Evolutionary conservation across 306 rosid genomes (phyloP).

Genomic region (Quercus suber): DNA sequence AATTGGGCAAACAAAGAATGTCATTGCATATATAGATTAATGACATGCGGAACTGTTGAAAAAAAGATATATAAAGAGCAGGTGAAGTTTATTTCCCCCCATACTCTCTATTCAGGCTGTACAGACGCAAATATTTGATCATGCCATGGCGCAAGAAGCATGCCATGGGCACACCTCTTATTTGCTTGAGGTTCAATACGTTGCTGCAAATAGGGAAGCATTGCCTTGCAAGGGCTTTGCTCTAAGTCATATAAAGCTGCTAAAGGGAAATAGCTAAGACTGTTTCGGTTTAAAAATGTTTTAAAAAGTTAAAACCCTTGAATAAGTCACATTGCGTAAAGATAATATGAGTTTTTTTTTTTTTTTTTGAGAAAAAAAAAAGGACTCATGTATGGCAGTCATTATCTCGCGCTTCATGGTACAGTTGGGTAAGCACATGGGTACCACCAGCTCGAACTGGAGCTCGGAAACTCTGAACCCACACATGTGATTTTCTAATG

Average conservation of each 20-base stretch:
- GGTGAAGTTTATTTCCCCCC: conserved; percentile 37
- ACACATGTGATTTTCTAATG: background rate
- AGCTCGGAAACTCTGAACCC: no score
- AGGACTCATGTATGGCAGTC: no score
- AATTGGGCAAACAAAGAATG: conserved; percentile 90
- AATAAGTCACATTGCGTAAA: background rate
- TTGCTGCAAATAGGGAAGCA: background rate
- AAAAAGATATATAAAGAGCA: conserved; percentile 92
- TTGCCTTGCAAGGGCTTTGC: background rate
- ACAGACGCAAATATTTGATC: background rate
- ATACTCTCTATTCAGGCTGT: background rate
- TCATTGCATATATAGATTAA: conserved; percentile 70
- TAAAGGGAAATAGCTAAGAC: background rate
- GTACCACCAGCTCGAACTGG: no score
- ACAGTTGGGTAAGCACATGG: no score
- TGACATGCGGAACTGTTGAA: conserved; percentile 96
- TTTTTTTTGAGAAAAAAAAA: no score
- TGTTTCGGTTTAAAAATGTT: background rate
- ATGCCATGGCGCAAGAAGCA: background rate
- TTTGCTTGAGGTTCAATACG: background rate
- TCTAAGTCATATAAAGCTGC: background rate
- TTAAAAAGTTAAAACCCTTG: background rate
- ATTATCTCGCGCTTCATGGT: no score
- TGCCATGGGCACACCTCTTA: background rate
- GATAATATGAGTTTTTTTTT: background rate